Base-by-base conservation (phyloP, 2,329 filamentous ascomycete species). In the Aureobasidium sp. region DNA sequence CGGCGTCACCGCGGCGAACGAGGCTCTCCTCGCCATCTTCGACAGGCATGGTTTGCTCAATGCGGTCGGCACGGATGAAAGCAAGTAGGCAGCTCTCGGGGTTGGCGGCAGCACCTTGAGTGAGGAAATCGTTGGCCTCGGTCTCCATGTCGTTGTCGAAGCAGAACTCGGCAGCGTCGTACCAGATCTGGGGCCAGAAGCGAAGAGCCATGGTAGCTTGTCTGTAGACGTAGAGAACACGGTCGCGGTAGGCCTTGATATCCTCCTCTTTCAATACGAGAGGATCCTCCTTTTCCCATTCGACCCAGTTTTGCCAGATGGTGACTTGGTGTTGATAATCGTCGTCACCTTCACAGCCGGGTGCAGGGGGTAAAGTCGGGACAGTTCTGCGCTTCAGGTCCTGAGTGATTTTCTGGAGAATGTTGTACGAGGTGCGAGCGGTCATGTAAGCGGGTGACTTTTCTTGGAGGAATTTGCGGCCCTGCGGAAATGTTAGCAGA, bases 181-280 rank as follows among this genome's bases (percentile, higher is more conserved):
- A 92, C 94, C 94, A 99, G 68, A 97, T 87, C 72, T 96, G 90
- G 4, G 94, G 92, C 84, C 93, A 94, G 75, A 97, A 99, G 56
- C 92, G 87, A 61, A 99, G 78, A 4, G 91, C 88, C 89, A 97
- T 96, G 51, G 96, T 78, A 5, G 93, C 91, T 73, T 97, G 93
- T 73, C 91, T 94, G 79, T 96, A 97, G 66, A 90, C 88, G 73
- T 95, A 96, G 8, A 97, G 75, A 45, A 97, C 84, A 44, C 94
- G 87, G 67, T 88, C 83, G 67, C 88, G 88, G 75, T 88, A 94
- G 7, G 84, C 82, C 58, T 85, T 82, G 3, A 83, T 79, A 68
- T 97, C 92, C 60, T 97, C 92, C 2, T 87, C 82, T 71, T 90
- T 89, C 59, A 97, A 79, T 27, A 96, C 90, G 3, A 99, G 79